Percentiles rank a stretch among this genome's conserved stretches.
phyloP scores from a whole-genome alignment of 176 grass and related monocot genomes.

The Oryza punctata region DNA sequence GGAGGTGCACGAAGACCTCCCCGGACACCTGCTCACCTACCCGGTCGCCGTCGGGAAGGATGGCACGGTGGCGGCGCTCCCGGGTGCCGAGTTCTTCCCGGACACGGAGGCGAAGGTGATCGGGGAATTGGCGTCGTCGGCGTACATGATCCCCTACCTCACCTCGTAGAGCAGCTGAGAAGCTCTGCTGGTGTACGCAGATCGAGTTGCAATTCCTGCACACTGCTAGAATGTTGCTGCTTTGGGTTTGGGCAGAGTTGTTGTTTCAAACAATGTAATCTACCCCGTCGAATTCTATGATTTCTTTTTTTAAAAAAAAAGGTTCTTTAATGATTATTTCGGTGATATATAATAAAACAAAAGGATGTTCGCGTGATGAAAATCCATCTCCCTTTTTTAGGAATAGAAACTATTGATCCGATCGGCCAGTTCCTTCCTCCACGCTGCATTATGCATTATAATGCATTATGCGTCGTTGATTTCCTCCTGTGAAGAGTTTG shows the following conservation, averaged over 20 bases:
- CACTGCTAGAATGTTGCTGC: not conserved
- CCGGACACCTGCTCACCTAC: conserved; percentile 81
- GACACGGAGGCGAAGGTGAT: conserved; percentile 64
- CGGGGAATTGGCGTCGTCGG: conserved; percentile 32
- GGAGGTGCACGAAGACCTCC: conserved; percentile 62
- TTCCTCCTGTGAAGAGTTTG: too few relatives aligned
- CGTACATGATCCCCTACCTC: conserved; percentile 57
- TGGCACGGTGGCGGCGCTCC: conserved; percentile 56
- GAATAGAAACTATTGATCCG: too few relatives aligned
- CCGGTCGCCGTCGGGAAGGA: conserved; percentile 49
- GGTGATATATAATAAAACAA: too few relatives aligned
- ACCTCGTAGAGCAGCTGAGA: conserved; percentile 56
- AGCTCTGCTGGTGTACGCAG: too few relatives aligned
- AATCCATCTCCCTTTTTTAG: too few relatives aligned
- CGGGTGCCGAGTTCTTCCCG: conserved; percentile 66
- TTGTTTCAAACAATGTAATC: not conserved
- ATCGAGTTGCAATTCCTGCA: not conserved
- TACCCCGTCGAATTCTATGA: not conserved
- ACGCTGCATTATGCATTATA: too few relatives aligned
- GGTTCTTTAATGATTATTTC: too few relatives aligned
- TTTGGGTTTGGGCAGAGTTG: not conserved
- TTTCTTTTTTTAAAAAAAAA: too few relatives aligned
- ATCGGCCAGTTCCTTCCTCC: too few relatives aligned
- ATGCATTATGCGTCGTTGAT: too few relatives aligned
- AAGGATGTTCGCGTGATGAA: too few relatives aligned